Evolutionary conservation across 768 basidiomycete genomes (phyloP), one percentile per base, ranked within the genome.

Genomic region (Mycena metata): DNA sequence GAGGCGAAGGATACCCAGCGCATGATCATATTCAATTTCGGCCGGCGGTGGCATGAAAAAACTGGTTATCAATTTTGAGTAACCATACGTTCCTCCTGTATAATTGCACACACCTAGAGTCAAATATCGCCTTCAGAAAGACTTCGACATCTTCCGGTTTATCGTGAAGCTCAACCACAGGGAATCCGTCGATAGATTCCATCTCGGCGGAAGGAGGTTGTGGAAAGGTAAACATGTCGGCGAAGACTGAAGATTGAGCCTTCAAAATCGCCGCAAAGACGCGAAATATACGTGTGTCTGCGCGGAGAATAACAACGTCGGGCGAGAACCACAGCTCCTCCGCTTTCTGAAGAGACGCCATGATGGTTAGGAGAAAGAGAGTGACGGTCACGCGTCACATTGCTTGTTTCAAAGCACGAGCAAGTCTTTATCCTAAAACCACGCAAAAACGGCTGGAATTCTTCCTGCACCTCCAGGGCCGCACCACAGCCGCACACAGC

Each of bases 401-500:
- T n/a, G n/a, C n/a, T n/a, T n/a, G n/a, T n/a, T n/a, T n/a, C n/a
- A n/a, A n/a, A n/a, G n/a, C n/a, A n/a, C n/a, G n/a, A 76, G 81
- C 0, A 76, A 76, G 0, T 59, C 80, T 0, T 66, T 89, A 2
- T 81, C 84, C 1, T 3, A 88, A 82, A 66, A 77, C 69, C 2
- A 78, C 86, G 0, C 77, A 84, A 64, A 80, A 81, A 33, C 75
- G 72, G 12, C 66, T 90, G 10, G 84, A 84, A 36, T 90, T 89
- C 69, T 69, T 90, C 49, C 78, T 79, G 26, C 83, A 89, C 59
- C 85, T 88, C 67, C 81, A 86, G 70, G 76, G 78, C 5, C 80
- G 86, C 23, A 84, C 82, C 57, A 78, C 82, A 3, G 80, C 83
- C n/a, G 78, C 84, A 0, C 85, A 88, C 61, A 84, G 87, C 11